phyloP scores from a whole-genome alignment of 2,329 filamentous ascomycete species.

The Aaosphaeria arxii region DNA sequence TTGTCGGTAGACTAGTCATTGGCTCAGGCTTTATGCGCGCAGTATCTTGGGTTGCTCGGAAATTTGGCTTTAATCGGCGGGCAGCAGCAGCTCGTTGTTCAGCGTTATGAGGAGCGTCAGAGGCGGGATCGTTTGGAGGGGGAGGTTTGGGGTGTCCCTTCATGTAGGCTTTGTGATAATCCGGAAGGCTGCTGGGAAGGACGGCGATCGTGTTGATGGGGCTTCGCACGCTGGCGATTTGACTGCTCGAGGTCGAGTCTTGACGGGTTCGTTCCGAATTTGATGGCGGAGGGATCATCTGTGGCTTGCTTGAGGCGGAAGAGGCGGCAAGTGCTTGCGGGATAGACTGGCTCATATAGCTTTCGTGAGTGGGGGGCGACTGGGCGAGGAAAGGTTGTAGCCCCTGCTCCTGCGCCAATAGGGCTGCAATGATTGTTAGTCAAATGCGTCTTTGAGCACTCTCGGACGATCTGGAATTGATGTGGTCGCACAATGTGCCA shows the following conservation, averaged over 20 bases:
- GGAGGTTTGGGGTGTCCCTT: constrained; percentile 54
- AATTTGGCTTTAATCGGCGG: constrained; percentile 81
- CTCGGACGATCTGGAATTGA: neutral
- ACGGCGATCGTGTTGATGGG: constrained; percentile 80
- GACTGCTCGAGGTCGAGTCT: constrained; percentile 43
- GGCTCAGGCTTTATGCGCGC: constrained; percentile 50
- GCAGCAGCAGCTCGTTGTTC: constrained; percentile 76
- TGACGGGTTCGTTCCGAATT: constrained; percentile 44
- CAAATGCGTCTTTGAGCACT: neutral
- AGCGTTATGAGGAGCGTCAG: constrained; percentile 51
- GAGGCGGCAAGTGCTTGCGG: constrained; percentile 32
- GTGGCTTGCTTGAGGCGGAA: constrained; percentile 31
- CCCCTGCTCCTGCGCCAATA: constrained; percentile 51
- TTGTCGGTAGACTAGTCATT: constrained; percentile 56
- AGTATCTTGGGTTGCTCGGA: constrained; percentile 64
- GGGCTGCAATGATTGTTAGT: constrained; percentile 41
- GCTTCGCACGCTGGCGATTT: constrained; percentile 37
- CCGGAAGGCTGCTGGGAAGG: constrained; percentile 83
- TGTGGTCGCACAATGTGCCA: neutral
- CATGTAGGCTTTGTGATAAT: constrained; percentile 89
- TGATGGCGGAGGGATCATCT: constrained; percentile 21
- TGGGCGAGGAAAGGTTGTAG: constrained; percentile 55
- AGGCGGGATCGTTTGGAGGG: constrained; percentile 17
- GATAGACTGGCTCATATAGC: constrained; percentile 27
- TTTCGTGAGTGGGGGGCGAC: constrained; percentile 54